A percentile compares a stretch with the other conserved stretches of the same genome.
Evolutionary conservation across 352 stramenopile species (phyloP).

Genomic region (Phytophthora megakarya): DNA sequence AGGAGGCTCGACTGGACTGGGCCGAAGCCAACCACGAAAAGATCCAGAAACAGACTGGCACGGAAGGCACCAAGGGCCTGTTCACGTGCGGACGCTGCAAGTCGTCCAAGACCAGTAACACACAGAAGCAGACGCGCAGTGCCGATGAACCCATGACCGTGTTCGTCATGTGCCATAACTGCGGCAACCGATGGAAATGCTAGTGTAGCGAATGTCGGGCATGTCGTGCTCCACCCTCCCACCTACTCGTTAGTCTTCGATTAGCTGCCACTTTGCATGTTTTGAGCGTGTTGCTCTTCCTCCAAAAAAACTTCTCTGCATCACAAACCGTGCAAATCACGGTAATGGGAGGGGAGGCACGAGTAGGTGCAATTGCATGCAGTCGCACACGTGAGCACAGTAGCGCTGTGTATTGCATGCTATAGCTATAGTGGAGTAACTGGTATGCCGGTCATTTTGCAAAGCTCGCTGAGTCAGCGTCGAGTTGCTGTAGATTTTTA

Average conservation of each 20-base stretch:
- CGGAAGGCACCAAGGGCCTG: conserved; percentile 71
- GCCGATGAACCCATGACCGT: conserved; percentile 98
- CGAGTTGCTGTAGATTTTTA: conserved; percentile 20
- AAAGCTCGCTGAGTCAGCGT: neutral
- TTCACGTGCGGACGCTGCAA: conserved; percentile 95
- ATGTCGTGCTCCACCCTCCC: conserved; percentile 9
- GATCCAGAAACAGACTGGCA: conserved; percentile 91
- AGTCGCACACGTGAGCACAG: neutral
- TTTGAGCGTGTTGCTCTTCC: conserved; percentile 21
- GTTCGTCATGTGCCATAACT: conserved; percentile 97
- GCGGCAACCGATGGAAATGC: conserved; percentile 96
- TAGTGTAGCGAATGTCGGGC: conserved; percentile 50
- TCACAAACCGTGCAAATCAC: conserved; percentile 13
- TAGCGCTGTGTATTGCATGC: neutral
- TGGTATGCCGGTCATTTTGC: conserved; percentile 8
- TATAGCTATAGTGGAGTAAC: neutral
- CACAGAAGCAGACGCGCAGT: conserved; percentile 97
- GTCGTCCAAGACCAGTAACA: conserved; percentile 96
- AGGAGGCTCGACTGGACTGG: conserved; percentile 89
- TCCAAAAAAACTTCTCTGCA: conserved; percentile 23
- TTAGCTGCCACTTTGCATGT: conserved; percentile 26
- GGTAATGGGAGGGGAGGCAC: conserved; percentile 1
- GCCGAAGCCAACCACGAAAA: conserved; percentile 90
- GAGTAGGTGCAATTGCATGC: conserved; percentile 6
- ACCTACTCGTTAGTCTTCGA: conserved; percentile 17